These are phyloP conservation scores for Xylaria sp. DNA, from an alignment of 2,329 filamentous ascomycete genomes.

Conservation along the genomic window DNA sequence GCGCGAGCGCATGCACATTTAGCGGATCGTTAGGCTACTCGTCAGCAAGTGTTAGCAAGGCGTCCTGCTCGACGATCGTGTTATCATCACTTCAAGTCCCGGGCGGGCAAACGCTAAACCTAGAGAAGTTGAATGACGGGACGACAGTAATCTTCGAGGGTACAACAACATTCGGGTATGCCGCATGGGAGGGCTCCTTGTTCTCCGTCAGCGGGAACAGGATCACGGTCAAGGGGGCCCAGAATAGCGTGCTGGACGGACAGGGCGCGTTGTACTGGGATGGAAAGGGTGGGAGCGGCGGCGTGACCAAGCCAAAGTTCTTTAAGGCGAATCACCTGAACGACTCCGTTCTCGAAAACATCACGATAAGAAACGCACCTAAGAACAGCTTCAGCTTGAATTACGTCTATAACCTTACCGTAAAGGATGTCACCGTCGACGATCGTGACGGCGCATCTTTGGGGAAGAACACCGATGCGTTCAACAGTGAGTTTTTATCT, in stretches of 20 bases:
- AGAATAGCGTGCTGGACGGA: constrained; percentile 60
- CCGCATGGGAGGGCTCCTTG: constrained; percentile 69
- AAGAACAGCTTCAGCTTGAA: constrained; percentile 55
- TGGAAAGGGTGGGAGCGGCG: constrained; percentile 61
- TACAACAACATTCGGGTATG: constrained; percentile 68
- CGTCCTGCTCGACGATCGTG: constrained; percentile 59
- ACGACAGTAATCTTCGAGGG: constrained; percentile 63
- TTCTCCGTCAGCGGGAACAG: constrained; percentile 64
- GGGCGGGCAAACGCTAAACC: constrained; percentile 61
- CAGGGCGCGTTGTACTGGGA: constrained; percentile 67
- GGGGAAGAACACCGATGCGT: constrained; percentile 62
- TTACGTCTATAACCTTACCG: constrained; percentile 48
- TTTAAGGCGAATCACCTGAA: constrained; percentile 60
- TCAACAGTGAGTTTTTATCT: constrained; percentile 44
- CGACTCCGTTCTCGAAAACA: constrained; percentile 47
- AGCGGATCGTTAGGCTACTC: constrained; percentile 49
- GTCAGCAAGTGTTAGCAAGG: constrained; percentile 54
- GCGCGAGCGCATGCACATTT: constrained; percentile 55
- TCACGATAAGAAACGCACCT: constrained; percentile 55
- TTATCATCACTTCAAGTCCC: constrained; percentile 62
- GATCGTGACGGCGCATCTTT: constrained; percentile 57
- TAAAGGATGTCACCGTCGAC: constrained; percentile 47
- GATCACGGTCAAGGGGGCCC: constrained; percentile 58
- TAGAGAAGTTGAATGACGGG: constrained; percentile 35
- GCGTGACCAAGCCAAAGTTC: constrained; percentile 69